phyloP scores from a whole-genome alignment of 2,329 filamentous ascomycete genomes.

The Cercospora sp. region DNA sequence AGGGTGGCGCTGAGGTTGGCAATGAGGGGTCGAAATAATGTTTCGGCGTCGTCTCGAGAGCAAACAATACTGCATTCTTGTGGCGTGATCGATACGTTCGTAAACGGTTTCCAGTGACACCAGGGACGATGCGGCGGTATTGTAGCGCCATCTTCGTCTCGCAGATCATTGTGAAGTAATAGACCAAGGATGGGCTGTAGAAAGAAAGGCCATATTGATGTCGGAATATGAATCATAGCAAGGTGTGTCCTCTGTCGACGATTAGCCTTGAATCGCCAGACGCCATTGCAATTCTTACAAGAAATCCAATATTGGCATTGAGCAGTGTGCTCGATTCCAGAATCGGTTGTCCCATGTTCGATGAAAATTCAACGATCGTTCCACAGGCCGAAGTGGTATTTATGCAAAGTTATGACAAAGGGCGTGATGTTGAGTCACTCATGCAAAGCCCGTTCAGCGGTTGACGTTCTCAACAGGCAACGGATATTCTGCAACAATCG shows the following conservation, averaged over 20 bases:
- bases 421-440: slow-evolving; percentile 17
- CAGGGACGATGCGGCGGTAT: slow-evolving; percentile 42
- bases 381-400: neutral
- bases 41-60: slow-evolving; percentile 69
- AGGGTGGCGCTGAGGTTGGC: slow-evolving; percentile 56
- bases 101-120: slow-evolving; percentile 69
- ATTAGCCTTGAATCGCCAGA: slow-evolving; percentile 10
- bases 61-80: slow-evolving; percentile 93
- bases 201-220: slow-evolving; percentile 73
- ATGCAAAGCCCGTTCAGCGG: slow-evolving; percentile 25
- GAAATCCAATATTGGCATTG: slow-evolving; percentile 51
- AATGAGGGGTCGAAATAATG: slow-evolving; percentile 74
- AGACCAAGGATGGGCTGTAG: slow-evolving; percentile 85
- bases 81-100: slow-evolving; percentile 90
- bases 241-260: slow-evolving; percentile 73
- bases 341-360: slow-evolving; percentile 30
- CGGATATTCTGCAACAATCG: slow-evolving; percentile 30
- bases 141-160: slow-evolving; percentile 43
- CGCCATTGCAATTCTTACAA: slow-evolving; percentile 39
- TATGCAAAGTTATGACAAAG: slow-evolving; percentile 9
- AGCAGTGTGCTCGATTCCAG: slow-evolving; percentile 46
- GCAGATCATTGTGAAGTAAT: slow-evolving; percentile 57
- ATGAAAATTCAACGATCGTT: neutral
- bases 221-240: slow-evolving; percentile 85
- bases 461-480: slow-evolving; percentile 35